phyloP scores from a whole-genome alignment of 2,329 filamentous ascomycete genomes.

The Colletotrichum cordylinicola region DNA sequence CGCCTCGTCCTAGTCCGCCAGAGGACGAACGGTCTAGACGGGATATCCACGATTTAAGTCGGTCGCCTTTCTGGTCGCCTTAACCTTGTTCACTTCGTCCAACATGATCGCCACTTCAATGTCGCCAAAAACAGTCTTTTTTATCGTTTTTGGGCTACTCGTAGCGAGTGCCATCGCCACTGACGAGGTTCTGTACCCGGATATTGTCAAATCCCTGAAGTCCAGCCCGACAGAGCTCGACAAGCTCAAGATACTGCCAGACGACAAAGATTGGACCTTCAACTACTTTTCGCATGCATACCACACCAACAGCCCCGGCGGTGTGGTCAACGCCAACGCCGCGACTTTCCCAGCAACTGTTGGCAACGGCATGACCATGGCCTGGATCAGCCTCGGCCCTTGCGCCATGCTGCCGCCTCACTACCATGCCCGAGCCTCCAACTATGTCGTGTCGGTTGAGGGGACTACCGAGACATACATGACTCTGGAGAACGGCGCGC shows the following conservation, averaged over 20 bases:
- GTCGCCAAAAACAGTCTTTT: not conserved
- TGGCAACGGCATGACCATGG: slow-evolving; percentile 52
- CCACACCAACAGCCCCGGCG: slow-evolving; percentile 49
- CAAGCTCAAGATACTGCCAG: slow-evolving; percentile 42
- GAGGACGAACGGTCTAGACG: not conserved
- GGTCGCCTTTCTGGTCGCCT: not conserved
- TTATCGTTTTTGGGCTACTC: not conserved
- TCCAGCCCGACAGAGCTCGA: slow-evolving; percentile 50
- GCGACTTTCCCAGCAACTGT: slow-evolving; percentile 55
- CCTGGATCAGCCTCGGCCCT: slow-evolving; percentile 51
- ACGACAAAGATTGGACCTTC: slow-evolving; percentile 51
- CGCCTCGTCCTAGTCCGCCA: not conserved
- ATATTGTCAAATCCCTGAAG: slow-evolving; percentile 30
- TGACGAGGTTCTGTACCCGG: slow-evolving; percentile 28
- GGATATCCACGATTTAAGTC: not conserved
- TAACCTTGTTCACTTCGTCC: slow-evolving; percentile 1
- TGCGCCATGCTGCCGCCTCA: slow-evolving; percentile 58
- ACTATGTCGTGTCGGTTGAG: slow-evolving; percentile 50
- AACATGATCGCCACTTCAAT: not conserved
- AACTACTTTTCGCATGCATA: slow-evolving; percentile 49
- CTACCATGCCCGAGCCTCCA: slow-evolving; percentile 53
- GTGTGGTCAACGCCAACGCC: slow-evolving; percentile 56
- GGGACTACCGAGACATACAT: slow-evolving; percentile 58
- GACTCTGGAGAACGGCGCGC: slow-evolving; percentile 55
- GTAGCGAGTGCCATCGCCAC: not conserved